phyloP scores from a whole-genome alignment of 1,284 basidiomycete species.

The Bondarzewia mesenterica region DNA sequence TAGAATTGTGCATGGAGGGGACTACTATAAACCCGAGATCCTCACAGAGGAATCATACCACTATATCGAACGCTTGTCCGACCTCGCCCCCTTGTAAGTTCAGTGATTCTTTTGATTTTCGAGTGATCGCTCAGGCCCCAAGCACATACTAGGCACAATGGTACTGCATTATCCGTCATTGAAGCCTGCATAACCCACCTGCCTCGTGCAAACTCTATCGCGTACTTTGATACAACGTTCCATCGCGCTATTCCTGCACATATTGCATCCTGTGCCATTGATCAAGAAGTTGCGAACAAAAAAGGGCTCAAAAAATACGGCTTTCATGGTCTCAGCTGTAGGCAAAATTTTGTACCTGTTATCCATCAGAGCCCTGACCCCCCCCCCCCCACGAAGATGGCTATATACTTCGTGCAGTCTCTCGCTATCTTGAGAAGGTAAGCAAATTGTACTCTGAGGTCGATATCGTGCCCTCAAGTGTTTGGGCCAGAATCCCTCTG shows the following conservation, averaged over 20 bases:
- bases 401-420: conserved; percentile 55
- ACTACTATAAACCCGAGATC: conserved; percentile 57
- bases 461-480: not conserved
- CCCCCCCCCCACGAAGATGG: conserved; percentile 34
- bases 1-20: conserved; percentile 80
- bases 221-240: conserved; percentile 82
- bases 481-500: conserved; percentile 26
- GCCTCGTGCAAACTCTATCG: conserved; percentile 55
- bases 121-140: not conserved
- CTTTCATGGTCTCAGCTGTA: conserved; percentile 77
- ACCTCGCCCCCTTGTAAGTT: conserved; percentile 76
- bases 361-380: conserved; percentile 26
- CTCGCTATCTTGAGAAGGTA: conserved; percentile 49
- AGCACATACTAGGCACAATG: conserved; percentile 42
- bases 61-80: conserved; percentile 67
- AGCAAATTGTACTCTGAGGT: not conserved
- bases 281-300: conserved; percentile 49
- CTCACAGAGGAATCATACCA: conserved; percentile 56
- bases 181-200: conserved; percentile 53
- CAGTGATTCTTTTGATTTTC: not conserved
- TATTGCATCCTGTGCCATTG: conserved; percentile 72
- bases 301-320: conserved; percentile 80
- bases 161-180: conserved; percentile 53
- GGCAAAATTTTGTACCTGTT: conserved; percentile 16
- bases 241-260: conserved; percentile 69